A percentile compares a stretch with the other conserved stretches of the same genome.
These are phyloP conservation scores for Calophaca sinica DNA, from an alignment of 306 rosid species.

Conservation along the genomic window DNA sequence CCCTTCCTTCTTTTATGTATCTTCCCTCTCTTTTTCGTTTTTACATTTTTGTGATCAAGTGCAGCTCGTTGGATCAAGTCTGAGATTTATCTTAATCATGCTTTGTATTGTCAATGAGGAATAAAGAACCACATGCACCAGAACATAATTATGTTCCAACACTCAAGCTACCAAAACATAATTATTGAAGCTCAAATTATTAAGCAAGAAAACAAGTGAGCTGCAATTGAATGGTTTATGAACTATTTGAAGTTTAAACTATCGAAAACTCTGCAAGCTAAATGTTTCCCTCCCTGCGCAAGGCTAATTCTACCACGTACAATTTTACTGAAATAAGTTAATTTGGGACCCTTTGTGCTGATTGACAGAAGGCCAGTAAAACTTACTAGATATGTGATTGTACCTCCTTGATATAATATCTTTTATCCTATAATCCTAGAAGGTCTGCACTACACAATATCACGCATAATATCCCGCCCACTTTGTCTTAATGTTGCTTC, in stretches of 20 bases:
- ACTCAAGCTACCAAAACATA: slow-evolving; percentile 30
- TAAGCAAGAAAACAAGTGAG: slow-evolving; percentile 8
- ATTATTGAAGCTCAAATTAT: not conserved
- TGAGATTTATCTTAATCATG: slow-evolving; percentile 20
- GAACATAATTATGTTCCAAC: slow-evolving; percentile 24
- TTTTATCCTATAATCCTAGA: too few species aligned
- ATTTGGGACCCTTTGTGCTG: too few species aligned
- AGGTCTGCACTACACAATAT: too few species aligned
- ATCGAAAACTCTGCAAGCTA: slow-evolving; percentile 3
- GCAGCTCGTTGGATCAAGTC: slow-evolving; percentile 34
- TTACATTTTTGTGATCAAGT: slow-evolving; percentile 22
- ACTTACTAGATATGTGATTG: too few species aligned
- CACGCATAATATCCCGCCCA: too few species aligned
- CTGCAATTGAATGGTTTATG: slow-evolving; percentile 22
- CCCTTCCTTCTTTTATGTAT: slow-evolving; percentile 10
- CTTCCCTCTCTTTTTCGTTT: not conserved
- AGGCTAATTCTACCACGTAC: too few species aligned
- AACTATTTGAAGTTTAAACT: slow-evolving; percentile 27
- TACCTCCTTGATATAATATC: too few species aligned
- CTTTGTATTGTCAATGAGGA: slow-evolving; percentile 21
- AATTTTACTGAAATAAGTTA: too few species aligned
- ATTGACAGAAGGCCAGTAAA: too few species aligned
- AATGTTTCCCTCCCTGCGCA: too few species aligned
- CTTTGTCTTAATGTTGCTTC: too few species aligned
- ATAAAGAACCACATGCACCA: slow-evolving; percentile 15